These are phyloP conservation scores for Melanomma pulvis-pyrius DNA, from an alignment of 495 filamentous ascomycete genomes.

Conservation along the genomic window DNA sequence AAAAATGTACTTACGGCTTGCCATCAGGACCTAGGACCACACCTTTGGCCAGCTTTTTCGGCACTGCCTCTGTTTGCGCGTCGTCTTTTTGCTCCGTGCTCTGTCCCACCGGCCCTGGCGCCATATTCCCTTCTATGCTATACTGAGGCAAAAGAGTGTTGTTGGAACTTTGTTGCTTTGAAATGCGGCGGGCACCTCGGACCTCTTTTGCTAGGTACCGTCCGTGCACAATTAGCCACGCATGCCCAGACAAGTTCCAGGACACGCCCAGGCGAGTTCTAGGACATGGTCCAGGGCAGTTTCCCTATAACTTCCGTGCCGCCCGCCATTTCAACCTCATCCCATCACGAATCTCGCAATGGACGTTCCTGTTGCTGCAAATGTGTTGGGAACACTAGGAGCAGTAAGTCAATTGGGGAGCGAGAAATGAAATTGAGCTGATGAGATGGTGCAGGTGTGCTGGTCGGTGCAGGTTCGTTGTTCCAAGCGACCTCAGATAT, in stretches of 20 bases:
- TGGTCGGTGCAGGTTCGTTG: conserved; percentile 57
- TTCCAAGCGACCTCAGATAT: background rate
- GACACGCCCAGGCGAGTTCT: too few relatives aligned
- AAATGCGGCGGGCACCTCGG: background rate
- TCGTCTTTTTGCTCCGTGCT: conserved; percentile 11
- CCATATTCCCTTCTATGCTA: conserved; percentile 15
- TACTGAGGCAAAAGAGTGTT: background rate
- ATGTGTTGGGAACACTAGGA: conserved; percentile 60
- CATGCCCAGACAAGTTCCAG: too few relatives aligned
- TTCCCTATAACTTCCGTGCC: too few relatives aligned
- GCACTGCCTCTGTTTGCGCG: conserved; percentile 10
- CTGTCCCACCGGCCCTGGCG: conserved; percentile 21
- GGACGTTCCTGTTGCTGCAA: conserved; percentile 58
- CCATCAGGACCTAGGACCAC: conserved; percentile 88
- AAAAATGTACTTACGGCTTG: conserved; percentile 73
- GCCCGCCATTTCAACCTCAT: too few relatives aligned
- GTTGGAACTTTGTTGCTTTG: conserved; percentile 5
- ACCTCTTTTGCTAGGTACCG: background rate
- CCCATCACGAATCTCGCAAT: conserved; percentile 40
- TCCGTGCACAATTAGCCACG: conserved; percentile 22
- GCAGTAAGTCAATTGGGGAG: conserved; percentile 48
- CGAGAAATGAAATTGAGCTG: conserved; percentile 21
- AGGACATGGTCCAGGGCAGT: too few relatives aligned
- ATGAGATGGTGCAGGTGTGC: conserved; percentile 47
- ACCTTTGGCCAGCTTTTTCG: conserved; percentile 68